Base-by-base conservation (phyloP, 768 basidiomycete genomes). In the Wakefieldia striispora region DNA sequence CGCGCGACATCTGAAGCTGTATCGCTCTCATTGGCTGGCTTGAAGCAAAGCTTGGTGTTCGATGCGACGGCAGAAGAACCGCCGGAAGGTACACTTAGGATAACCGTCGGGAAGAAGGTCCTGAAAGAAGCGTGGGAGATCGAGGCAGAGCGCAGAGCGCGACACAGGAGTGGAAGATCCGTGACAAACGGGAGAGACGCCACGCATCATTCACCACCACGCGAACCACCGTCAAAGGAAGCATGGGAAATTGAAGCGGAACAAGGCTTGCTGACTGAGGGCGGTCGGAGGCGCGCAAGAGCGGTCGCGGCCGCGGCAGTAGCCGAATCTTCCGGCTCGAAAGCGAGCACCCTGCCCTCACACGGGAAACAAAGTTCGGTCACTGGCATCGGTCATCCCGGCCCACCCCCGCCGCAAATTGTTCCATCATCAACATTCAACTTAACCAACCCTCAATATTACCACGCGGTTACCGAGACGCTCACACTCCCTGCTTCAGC, bases 241-340 rank as follows among this genome's bases (percentile, higher is more conserved):
- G 63, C 75, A n/a, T 90, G 88, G 88, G 89, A 91, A 56, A 75
- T 86, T 26, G 87, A 88, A 51, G 86, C 84, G 1, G 87, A 90
- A 59, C 83, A 83, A 51, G 87, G 86, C 1, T 62, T 90, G 41
- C 61, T 85, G 26, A 87, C 87, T 0, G 90, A 90, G 57, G 89
- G 86, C 17, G 86, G 83, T 16, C 79, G 77, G 56, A 72, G 87
- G 31, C 77, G 85, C 17, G 82, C 83, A 19, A 72, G 83, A 50
- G 84, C 82, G 13, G 4, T 16, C 33, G 53, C 45, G 1, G 61
- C 53, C 0, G 56, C 43, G 0, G 72, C 71, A 6, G 80, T 78
- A 16, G 74, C 76, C n/a, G 65, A 61, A 42, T 60, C 65, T 6
- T 51, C 62, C 2, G 59, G 64, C 4, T 54, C 64, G 10, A 17